Conservation (phyloP, 106 monocot genomes). For the Dendrobium officinale region DNA sequence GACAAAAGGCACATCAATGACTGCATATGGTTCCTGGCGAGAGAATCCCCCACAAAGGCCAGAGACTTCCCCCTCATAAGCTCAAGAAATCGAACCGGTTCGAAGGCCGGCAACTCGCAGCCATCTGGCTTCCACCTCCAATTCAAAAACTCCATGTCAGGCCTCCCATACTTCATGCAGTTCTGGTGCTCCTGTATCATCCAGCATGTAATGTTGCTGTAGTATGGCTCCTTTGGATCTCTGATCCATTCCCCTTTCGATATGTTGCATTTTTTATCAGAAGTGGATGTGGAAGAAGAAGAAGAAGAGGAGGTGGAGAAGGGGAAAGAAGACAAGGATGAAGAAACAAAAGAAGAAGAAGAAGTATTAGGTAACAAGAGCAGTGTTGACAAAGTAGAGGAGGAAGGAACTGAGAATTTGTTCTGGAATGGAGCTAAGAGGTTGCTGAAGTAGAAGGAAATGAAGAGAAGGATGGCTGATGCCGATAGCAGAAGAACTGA, state of each 20-base stretch:
- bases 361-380: background rate
- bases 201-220: conserved; percentile 46
- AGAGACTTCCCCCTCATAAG: conserved; percentile 29
- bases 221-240: conserved; percentile 28
- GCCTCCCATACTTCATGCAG: conserved; percentile 58
- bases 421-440: background rate
- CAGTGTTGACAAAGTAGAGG: background rate
- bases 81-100: conserved; percentile 30
- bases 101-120: conserved; percentile 36
- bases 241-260: conserved; percentile 44
- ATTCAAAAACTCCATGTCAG: conserved; percentile 41
- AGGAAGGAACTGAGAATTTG: background rate
- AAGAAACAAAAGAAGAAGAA: background rate
- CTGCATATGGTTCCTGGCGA: conserved; percentile 61
- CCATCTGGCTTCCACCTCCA: conserved; percentile 55
- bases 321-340: too few relatives aligned
- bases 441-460: conserved; percentile 2
- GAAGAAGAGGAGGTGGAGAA: too few relatives aligned
- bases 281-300: background rate
- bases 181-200: conserved; percentile 50
- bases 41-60: conserved; percentile 54
- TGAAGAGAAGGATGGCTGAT: conserved; percentile 8
- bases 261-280: conserved; percentile 16
- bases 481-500: conserved; percentile 6
- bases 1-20: conserved; percentile 57